phyloP scores from a whole-genome alignment of 495 filamentous ascomycete genomes.

The Daldinia bambusicola region DNA sequence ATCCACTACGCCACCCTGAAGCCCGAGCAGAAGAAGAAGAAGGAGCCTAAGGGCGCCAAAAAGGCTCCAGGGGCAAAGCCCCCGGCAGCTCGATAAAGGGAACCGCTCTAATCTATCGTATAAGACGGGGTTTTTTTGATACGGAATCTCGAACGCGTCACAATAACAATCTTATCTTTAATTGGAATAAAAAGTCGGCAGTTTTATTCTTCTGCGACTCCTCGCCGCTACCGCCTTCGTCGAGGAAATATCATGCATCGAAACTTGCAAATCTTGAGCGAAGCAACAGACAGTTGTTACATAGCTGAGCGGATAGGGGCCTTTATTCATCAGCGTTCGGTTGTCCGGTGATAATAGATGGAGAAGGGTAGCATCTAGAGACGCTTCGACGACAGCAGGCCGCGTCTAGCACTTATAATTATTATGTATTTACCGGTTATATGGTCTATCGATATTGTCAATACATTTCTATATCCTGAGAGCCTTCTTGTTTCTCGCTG shows the following conservation, averaged over 20 bases:
- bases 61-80: constrained; percentile 48
- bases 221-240: background rate
- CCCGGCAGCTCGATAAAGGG: constrained; percentile 45
- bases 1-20: constrained; percentile 63
- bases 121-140: background rate
- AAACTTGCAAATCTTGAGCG: background rate
- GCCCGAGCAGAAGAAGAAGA: constrained; percentile 61
- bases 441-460: constrained; percentile 34
- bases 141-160: background rate
- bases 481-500: background rate
- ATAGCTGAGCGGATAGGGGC: background rate
- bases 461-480: constrained; percentile 29
- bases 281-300: constrained; percentile 1
- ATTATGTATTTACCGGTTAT: constrained; percentile 36
- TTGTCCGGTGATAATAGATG: constrained; percentile 7
- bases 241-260: background rate
- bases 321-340: background rate
- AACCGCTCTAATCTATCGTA: background rate
- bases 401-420: constrained; percentile 44
- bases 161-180: background rate
- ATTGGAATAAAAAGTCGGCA: background rate
- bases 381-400: constrained; percentile 46
- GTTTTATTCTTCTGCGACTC: background rate
- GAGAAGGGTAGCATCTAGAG: constrained; percentile 21
- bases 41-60: constrained; percentile 52